Evolutionary conservation across 169 alveolate species (phyloP).

Genomic region (Babesia caballi): DNA sequence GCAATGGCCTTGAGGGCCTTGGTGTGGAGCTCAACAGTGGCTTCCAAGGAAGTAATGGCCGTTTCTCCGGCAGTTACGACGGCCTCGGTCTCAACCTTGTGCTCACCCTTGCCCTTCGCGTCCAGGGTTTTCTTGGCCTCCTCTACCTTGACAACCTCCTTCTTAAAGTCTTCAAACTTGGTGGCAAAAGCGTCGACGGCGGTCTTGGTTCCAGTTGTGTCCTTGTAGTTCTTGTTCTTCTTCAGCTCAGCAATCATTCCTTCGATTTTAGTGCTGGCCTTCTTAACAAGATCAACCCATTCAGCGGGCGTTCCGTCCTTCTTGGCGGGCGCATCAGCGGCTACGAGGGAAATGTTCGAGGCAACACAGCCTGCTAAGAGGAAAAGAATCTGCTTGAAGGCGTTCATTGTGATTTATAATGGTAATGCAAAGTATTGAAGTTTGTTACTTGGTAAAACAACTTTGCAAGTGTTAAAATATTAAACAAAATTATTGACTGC

Average conservation of each 20-base stretch:
- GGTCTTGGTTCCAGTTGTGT: background rate
- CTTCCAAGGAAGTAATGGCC: background rate
- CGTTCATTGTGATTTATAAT: background rate
- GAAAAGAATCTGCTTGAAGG: background rate
- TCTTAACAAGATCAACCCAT: background rate
- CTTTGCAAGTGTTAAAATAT: background rate
- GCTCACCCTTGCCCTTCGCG: background rate
- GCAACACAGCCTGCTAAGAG: slow-evolving; percentile 16
- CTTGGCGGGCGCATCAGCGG: background rate
- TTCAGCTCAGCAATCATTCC: background rate
- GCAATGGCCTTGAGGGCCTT: background rate
- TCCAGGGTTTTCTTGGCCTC: slow-evolving; percentile 9
- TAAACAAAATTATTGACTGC: background rate
- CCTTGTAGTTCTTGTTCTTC: background rate
- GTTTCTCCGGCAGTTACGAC: background rate
- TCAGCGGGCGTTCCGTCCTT: background rate
- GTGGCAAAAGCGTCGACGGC: background rate
- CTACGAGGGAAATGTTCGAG: background rate
- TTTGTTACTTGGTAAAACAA: background rate
- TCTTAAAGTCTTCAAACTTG: background rate
- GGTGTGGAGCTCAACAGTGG: background rate
- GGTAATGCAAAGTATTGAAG: background rate
- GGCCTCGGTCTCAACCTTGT: slow-evolving; percentile 1
- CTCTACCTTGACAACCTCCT: background rate
- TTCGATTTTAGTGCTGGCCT: background rate